Percentiles rank a stretch among this genome's conserved stretches.
Conservation (phyloP, 345 rosid species). For the Lagerstroemia speciosa region DNA sequence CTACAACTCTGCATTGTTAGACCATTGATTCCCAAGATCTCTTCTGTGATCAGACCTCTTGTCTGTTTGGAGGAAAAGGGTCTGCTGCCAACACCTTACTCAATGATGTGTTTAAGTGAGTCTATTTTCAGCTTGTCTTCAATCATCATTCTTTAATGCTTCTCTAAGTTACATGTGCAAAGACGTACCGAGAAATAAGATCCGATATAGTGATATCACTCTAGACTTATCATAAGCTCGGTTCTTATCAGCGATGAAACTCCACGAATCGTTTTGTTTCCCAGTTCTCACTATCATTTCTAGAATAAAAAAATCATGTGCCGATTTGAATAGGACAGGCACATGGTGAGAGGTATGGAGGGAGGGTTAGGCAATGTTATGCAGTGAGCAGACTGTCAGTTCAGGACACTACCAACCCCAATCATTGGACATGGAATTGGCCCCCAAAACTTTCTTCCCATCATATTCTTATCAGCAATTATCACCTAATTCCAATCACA, state of each 20-base stretch:
- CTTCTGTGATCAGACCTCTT: neutral
- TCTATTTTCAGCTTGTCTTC: too few relatives aligned
- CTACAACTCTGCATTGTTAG: neutral
- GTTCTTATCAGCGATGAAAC: too few relatives aligned
- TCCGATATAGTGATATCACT: too few relatives aligned
- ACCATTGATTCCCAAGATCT: neutral
- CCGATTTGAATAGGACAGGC: constrained; percentile 11
- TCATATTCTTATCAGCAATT: neutral
- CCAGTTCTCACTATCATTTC: too few relatives aligned
- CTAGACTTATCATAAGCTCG: too few relatives aligned
- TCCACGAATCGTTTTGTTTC: too few relatives aligned
- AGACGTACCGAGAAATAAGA: too few relatives aligned
- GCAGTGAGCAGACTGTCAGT: constrained; percentile 5
- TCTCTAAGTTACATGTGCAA: neutral
- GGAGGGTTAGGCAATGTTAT: constrained; percentile 6
- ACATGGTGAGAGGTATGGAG: constrained; percentile 28
- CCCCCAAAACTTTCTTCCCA: neutral
- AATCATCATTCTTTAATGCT: neutral
- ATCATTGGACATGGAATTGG: constrained; percentile 20
- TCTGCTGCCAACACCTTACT: too few relatives aligned
- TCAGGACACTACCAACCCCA: constrained; percentile 25
- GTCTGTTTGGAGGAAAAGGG: neutral
- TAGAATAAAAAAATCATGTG: too few relatives aligned
- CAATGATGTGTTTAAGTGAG: too few relatives aligned
- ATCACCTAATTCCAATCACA: neutral